phyloP scores from a whole-genome alignment of 2,329 filamentous ascomycete genomes.

The Geosmithia putterillii region DNA sequence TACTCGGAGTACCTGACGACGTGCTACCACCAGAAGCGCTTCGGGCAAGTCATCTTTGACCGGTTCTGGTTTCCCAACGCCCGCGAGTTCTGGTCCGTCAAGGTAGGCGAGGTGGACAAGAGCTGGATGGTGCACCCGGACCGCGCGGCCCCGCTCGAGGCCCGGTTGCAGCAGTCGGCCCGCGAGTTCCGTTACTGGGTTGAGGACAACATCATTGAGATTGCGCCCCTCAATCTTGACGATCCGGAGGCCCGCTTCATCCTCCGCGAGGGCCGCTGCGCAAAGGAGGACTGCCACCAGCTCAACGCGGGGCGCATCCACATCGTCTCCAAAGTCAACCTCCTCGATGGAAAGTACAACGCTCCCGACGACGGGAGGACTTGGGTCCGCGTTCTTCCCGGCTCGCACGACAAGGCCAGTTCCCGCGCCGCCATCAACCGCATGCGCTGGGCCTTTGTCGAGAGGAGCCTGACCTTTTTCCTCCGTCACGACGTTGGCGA shows the following conservation, averaged over 20 bases:
- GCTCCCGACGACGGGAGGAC: constrained; percentile 9
- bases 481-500: constrained; percentile 19
- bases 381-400: constrained; percentile 19
- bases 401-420: constrained; percentile 12
- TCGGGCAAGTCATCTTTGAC: constrained; percentile 21
- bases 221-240: constrained; percentile 18
- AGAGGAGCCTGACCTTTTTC: constrained; percentile 23
- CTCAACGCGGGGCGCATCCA: constrained; percentile 20
- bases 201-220: constrained; percentile 22
- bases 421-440: constrained; percentile 14
- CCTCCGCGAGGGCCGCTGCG: constrained; percentile 20
- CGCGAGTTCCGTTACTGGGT: constrained; percentile 26
- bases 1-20: constrained; percentile 21
- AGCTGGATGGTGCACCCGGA: constrained; percentile 22
- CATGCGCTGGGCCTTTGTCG: constrained; percentile 24
- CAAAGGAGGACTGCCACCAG: constrained; percentile 18
- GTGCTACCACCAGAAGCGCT: constrained; percentile 15
- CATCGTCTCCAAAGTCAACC: constrained; percentile 24
- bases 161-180: constrained; percentile 17
- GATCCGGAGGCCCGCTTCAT: constrained; percentile 20
- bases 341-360: constrained; percentile 20
- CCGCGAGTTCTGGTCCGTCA: constrained; percentile 24
- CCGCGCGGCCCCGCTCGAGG: constrained; percentile 13
- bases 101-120: constrained; percentile 22
- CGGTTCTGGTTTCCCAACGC: constrained; percentile 25